Evolutionary conservation across 1,284 basidiomycete genomes (phyloP).

Genomic region (Bondarzewia mesenterica): DNA sequence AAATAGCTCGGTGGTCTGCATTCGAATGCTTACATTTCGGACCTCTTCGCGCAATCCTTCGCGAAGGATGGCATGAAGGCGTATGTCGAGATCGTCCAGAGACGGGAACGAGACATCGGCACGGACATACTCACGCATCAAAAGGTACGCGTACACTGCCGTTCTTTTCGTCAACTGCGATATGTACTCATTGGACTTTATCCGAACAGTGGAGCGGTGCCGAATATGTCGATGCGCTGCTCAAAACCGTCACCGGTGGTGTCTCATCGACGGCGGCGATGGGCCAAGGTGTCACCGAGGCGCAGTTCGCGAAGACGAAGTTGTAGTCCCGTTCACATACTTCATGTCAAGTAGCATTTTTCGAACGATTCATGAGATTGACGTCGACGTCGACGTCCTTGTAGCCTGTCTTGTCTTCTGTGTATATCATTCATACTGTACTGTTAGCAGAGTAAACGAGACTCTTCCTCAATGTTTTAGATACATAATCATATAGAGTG

Average conservation of each 20-base stretch:
- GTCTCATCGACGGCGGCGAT: slow-evolving; percentile 94
- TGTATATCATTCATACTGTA: not conserved
- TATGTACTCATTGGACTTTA: slow-evolving; percentile 8
- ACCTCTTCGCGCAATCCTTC: slow-evolving; percentile 84
- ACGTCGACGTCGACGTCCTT: not conserved
- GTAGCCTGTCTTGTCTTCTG: not conserved
- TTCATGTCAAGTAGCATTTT: not conserved
- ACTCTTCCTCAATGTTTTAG: too few relatives aligned
- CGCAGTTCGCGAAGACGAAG: slow-evolving; percentile 66
- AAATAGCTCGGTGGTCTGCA: slow-evolving; percentile 87
- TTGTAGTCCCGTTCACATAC: slow-evolving; percentile 33
- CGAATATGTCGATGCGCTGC: slow-evolving; percentile 85
- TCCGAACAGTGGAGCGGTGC: slow-evolving; percentile 81
- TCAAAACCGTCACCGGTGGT: slow-evolving; percentile 94
- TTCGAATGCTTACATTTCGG: slow-evolving; percentile 95
- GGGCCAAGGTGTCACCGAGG: slow-evolving; percentile 90
- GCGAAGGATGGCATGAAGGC: slow-evolving; percentile 91
- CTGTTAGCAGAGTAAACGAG: too few relatives aligned
- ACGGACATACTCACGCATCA: slow-evolving; percentile 91
- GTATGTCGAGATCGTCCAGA: slow-evolving; percentile 80
- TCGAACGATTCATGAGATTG: too few relatives aligned
- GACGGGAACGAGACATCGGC: slow-evolving; percentile 82
- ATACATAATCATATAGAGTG: too few relatives aligned
- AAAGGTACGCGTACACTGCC: slow-evolving; percentile 37
- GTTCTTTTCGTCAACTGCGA: slow-evolving; percentile 1